Conservation (phyloP, 2,329 filamentous ascomycete genomes). For the Fusarium sp. region DNA sequence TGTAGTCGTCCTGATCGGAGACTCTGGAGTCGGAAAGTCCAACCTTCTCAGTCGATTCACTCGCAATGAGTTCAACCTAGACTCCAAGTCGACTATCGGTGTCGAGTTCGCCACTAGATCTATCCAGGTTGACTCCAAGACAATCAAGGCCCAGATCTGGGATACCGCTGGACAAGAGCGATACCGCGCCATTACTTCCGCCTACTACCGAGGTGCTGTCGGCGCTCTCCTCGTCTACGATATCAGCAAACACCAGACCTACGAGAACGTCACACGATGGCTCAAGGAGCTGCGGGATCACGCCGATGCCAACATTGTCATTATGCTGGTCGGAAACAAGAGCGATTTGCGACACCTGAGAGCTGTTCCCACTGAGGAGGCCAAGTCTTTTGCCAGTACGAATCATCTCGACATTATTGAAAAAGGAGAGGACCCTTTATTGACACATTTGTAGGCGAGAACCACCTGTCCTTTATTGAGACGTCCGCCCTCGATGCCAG, state of each 20-base stretch:
- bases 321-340: constrained; percentile 99
- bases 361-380: constrained; percentile 96
- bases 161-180: constrained; percentile 99
- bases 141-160: constrained; percentile 99
- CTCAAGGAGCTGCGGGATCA: constrained; percentile 98
- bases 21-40: constrained; percentile 99
- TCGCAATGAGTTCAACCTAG: constrained; percentile 99
- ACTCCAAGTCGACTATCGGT: constrained; percentile 99
- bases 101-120: constrained; percentile 99
- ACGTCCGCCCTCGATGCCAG: constrained; percentile 98
- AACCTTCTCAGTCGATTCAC: constrained; percentile 99
- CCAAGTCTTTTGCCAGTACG: constrained; percentile 96
- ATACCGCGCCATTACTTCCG: constrained; percentile 98
- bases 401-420: constrained; percentile 1
- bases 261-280: constrained; percentile 99
- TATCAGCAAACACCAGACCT: constrained; percentile 99
- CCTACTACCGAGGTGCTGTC: constrained; percentile 98
- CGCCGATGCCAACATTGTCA: constrained; percentile 98
- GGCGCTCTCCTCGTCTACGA: constrained; percentile 98
- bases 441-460: constrained; percentile 75
- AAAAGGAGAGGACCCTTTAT: constrained; percentile 12
- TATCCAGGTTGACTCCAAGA: constrained; percentile 99
- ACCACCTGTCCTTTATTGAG: constrained; percentile 99
- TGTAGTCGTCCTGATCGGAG: constrained; percentile 96
- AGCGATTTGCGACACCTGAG: constrained; percentile 99